Evolutionary conservation across 2,329 filamentous ascomycete species (phyloP), one percentile per base, ranked within the genome.

Genomic region (Penicillium fuscoglaucum): DNA sequence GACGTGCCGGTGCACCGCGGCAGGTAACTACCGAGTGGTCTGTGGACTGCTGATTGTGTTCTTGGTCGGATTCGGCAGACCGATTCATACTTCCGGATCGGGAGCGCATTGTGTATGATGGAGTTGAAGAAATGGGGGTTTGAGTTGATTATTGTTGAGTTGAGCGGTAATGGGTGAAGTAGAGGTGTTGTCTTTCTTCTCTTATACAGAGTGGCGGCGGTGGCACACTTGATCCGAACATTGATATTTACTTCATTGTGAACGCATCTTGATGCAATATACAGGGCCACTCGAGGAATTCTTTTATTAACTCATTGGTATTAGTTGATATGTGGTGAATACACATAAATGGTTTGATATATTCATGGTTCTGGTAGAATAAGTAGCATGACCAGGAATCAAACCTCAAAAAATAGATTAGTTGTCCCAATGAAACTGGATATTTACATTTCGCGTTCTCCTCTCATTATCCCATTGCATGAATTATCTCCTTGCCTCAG

Each of bases 181-280:
- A 49, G 19, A 49, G 7, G 1, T 43, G 4, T 29, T 15, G 31
- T 17, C 1, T 15, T 52, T 17, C 1, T 15, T 52, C 10, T 57
- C 33, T 44, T 57, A 57, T 57, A 56, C 47, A 19, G 15, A n/a
- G 52, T 57, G 54, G 54, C 47, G 53, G 53, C 47, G 48, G 54
- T 57, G 54, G 54, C 54, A 52, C 54, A 53, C 29, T 33, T 46
- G n/a, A 8, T 13, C 31, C 33, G 9, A n/a, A 19, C 1, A 26
- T 37, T 37, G 51, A 10, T 6, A n/a, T 41, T 51, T 44, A 56
- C 47, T 56, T 56, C 53, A 56, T 45, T 37, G 53, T 57, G 54
- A 57, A 19, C 48, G 5, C 31, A 57, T 43, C 5, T 49, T 49
- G 52, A 54, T 54, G 52, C 29, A 53, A 54, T 29, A 13, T n/a